phyloP scores from a whole-genome alignment of 2,329 filamentous ascomycete species.

The Xylariaceae sp. region DNA sequence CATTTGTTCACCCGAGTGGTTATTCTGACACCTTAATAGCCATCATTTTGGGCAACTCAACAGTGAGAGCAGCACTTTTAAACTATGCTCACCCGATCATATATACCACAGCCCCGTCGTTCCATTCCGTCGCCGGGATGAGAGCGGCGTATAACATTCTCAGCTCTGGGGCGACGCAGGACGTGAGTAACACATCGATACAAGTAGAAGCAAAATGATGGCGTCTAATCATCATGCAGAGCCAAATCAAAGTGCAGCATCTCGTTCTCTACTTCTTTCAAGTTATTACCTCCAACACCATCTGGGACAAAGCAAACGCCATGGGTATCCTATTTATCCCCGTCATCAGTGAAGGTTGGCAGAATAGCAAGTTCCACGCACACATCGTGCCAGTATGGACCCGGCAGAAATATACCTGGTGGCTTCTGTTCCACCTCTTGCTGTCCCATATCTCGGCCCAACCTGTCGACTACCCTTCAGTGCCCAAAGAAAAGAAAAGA shows the following conservation, averaged over 20 bases:
- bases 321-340: slow-evolving; percentile 36
- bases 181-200: no score
- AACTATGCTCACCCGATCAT: slow-evolving; percentile 43
- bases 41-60: slow-evolving; percentile 24
- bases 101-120: slow-evolving; percentile 47
- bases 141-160: slow-evolving; percentile 36
- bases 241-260: slow-evolving; percentile 27
- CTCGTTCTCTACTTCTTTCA: slow-evolving; percentile 35
- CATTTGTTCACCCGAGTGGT: no score
- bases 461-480: slow-evolving; percentile 44
- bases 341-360: slow-evolving; percentile 32
- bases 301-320: slow-evolving; percentile 32
- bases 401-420: slow-evolving; percentile 27
- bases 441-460: slow-evolving; percentile 25
- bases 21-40: no score
- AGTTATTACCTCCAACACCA: slow-evolving; percentile 28
- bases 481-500: slow-evolving; percentile 43
- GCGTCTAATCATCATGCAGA: no score
- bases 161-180: slow-evolving; percentile 40
- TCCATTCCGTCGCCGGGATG: slow-evolving; percentile 44
- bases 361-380: slow-evolving; percentile 26
- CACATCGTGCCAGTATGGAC: slow-evolving; percentile 39
- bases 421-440: slow-evolving; percentile 32
- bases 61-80: slow-evolving; percentile 14
- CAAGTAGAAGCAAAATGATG: no score